phyloP scores from a whole-genome alignment of 106 monocot species.

The Vanilla planifolia region DNA sequence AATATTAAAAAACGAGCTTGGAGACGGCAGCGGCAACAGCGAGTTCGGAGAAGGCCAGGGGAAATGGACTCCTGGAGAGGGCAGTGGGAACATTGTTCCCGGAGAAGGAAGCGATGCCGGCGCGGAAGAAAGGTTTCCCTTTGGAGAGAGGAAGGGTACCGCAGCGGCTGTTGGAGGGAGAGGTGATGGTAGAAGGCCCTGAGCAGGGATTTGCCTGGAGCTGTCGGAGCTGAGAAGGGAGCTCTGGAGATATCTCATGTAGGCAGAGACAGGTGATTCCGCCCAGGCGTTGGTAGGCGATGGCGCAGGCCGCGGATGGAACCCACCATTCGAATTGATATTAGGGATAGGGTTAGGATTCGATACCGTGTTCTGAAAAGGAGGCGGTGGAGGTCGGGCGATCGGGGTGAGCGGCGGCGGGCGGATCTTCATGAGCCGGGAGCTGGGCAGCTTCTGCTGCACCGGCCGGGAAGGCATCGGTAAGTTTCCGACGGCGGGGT shows the following conservation, averaged over 20 bases:
- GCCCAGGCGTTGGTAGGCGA: constrained; percentile 13
- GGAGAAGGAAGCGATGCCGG: constrained; percentile 18
- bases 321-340: constrained; percentile 9
- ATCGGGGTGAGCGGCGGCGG: constrained; percentile 59
- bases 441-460: constrained; percentile 34
- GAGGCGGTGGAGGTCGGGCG: constrained; percentile 23
- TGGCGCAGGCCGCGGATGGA: constrained; percentile 6
- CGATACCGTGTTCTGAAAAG: constrained; percentile 11
- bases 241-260: constrained; percentile 74
- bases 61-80: constrained; percentile 13
- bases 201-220: background rate
- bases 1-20: constrained; percentile 47
- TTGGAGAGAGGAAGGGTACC: background rate
- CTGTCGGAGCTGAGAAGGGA: constrained; percentile 37
- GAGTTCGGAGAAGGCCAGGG: constrained; percentile 30
- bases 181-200: constrained; percentile 1
- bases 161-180: constrained; percentile 12
- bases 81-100: constrained; percentile 12
- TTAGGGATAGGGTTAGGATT: constrained; percentile 15
- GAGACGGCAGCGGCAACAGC: constrained; percentile 23
- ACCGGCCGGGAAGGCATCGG: constrained; percentile 19
- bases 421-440: constrained; percentile 69
- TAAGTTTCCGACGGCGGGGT: constrained; percentile 1
- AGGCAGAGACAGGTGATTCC: constrained; percentile 65
- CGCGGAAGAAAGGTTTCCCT: background rate